Base-by-base conservation (phyloP, 352 stramenopile species). In the Pythium phragmitis region DNA sequence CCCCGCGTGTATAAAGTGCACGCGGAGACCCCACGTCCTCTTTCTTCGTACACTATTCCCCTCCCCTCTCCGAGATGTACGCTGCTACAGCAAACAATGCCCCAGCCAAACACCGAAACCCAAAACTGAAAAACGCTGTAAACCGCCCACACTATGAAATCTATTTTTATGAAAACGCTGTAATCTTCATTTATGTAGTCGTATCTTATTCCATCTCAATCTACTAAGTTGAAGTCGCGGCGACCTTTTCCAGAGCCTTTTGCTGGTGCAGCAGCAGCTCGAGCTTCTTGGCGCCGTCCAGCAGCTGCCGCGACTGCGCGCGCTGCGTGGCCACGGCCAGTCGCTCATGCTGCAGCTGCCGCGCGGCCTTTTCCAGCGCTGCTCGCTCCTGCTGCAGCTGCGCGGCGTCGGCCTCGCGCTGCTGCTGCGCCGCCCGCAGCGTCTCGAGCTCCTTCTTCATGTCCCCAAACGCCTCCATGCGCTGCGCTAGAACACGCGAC, bases 261-360 rank as follows among this genome's bases (percentile, higher is more conserved):
- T 89, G 82, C 64, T 86, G 76, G 43, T 89, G 74, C 28, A 87
- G 41, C 66, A 91, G 73, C 33, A 65, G 65, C 67, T 89, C 82
- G 17, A 89, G 73, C 36, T 88, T 86, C 37, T 76, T 74, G 23
- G 85, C 79, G 47, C 80, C 77, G 53, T 92, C 77, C 19, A 92
- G 65, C 52, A 94, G 80, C 55, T 90, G 79, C 21, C 83, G 80
- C 58, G 83, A 92, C 67, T 94, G 77, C 65, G 87, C 64, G 43
- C 82, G 85, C 68, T 91, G 81, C 62, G 87, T 91, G 39, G 80
- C 80, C 19, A 92, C 73, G 52, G 82, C 47, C 13, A 92, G 66
- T 7, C 80, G 75, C 65, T 94, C 85, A 21, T 85, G 83, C 57
- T 92, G 77, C 45, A 94, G 68, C 49, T 86, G 75, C 23, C 73